These are phyloP conservation scores for Acorus gramineus DNA, from an alignment of 106 monocot genomes.

Conservation along the genomic window DNA sequence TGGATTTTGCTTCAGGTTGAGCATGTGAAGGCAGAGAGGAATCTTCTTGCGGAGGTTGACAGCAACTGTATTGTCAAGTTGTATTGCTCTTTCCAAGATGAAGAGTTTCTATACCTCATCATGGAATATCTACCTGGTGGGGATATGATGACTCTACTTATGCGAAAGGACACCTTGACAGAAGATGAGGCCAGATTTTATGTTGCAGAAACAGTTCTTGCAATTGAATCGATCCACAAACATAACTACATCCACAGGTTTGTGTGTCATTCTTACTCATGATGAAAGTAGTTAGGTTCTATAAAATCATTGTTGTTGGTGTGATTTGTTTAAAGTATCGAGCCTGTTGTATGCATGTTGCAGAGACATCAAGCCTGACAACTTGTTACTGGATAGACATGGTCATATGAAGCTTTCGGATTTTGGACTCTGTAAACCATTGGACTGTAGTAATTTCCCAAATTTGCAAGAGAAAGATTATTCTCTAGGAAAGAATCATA, in stretches of 20 bases:
- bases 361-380: constrained; percentile 99
- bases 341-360: constrained; percentile 6
- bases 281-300: neutral
- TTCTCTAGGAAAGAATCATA: constrained; percentile 25
- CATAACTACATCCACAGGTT: constrained; percentile 98
- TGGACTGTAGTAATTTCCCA: constrained; percentile 75
- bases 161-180: constrained; percentile 85
- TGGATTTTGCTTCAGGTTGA: constrained; percentile 36
- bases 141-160: constrained; percentile 93
- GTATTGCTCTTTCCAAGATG: constrained; percentile 72
- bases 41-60: constrained; percentile 77
- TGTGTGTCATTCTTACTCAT: neutral
- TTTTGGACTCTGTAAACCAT: constrained; percentile 93
- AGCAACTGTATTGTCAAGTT: constrained; percentile 61
- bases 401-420: constrained; percentile 93
- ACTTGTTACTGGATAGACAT: constrained; percentile 77
- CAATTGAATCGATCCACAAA: constrained; percentile 97
- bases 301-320: neutral
- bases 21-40: constrained; percentile 80
- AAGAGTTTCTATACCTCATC: constrained; percentile 76
- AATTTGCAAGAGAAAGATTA: constrained; percentile 48
- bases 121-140: constrained; percentile 98
- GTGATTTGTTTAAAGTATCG: neutral
- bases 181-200: constrained; percentile 96
- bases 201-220: constrained; percentile 70